Base-by-base conservation (phyloP, 441 rosid genomes). In the Euphorbia schlechtendalii region DNA sequence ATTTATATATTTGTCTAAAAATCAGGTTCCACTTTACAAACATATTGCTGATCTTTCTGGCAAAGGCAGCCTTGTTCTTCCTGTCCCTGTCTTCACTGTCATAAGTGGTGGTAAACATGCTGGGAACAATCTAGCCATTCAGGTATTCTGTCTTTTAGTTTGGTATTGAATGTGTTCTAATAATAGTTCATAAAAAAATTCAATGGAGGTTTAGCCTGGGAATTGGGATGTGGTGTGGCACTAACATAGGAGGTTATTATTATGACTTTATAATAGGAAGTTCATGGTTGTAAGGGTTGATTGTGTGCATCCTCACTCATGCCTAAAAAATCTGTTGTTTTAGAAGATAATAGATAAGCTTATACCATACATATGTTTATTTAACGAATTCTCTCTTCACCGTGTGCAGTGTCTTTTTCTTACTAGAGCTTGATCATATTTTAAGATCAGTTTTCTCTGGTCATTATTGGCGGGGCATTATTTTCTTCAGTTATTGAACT, bases 51-150 rank as follows among this genome's bases (percentile, higher is more conserved):
- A 91, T 78, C 94, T 94, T 74, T 80, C 84, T 70, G 92, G 96
- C 28, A 81, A 78, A 82, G 70, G 84, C 72, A 80, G 67, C 70
- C 63, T 74, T 71, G 84, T 78, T 58, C 76, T 94, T 81, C 99
- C 98, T 64, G 92, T 89, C 68, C 99, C 99, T 69, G 89, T 96
- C 61, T 94, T 94, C 82, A 89, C 96, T 63, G 84, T 94, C 76
- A 78, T 91, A 76, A 86, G 93, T 41, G 99, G 99, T 14, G 99
- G 99, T 69, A 89, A 82, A 65, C 90, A 89, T 73, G 92, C 94
- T 46, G 96, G 96, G 32, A 94, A 83, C 76, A 78, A 71, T 70
- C 82, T 91, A 72, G 89, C 90, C 27, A 59, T 89, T 80, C 91
- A 94, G 96, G 98, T 89, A 80, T 65, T 56, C 36, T 20, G 45